Conservation (phyloP, 2,329 filamentous ascomycete species). For the Xylaria arbuscula region DNA sequence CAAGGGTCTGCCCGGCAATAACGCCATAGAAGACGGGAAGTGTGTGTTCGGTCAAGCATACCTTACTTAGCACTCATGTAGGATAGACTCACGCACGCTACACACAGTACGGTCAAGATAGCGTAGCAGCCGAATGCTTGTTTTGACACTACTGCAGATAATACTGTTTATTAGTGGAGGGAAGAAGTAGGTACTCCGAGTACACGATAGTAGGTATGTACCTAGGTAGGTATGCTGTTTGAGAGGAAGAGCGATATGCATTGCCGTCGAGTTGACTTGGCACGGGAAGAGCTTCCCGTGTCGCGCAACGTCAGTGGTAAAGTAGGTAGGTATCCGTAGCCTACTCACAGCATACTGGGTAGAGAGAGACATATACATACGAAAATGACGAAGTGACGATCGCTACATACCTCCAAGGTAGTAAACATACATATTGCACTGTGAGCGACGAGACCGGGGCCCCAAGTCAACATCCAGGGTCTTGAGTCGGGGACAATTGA, state of each 20-base stretch:
- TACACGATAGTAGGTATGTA: background rate
- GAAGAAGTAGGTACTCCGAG: background rate
- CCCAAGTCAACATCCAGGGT: conserved; percentile 11
- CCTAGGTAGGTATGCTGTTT: no score
- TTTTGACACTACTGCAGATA: background rate
- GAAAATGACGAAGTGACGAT: background rate
- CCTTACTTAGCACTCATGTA: background rate
- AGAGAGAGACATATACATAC: background rate
- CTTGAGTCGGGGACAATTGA: background rate
- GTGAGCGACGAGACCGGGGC: background rate
- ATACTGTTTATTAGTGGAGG: background rate
- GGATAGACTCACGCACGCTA: background rate
- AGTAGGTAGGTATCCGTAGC: background rate
- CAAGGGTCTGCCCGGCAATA: conserved; percentile 30
- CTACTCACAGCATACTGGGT: no score
- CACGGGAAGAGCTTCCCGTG: background rate
- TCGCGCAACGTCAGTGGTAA: background rate
- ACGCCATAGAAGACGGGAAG: background rate
- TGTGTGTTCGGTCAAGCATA: no score
- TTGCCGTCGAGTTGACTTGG: background rate
- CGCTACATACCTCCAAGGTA: background rate
- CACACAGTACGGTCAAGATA: background rate
- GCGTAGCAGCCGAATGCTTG: conserved; percentile 3
- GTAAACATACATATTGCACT: background rate
- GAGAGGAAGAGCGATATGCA: background rate